A percentile compares a stretch with the other conserved stretches of the same genome.
Evolutionary conservation across 208 protist genomes (phyloP).

Genomic region (Phytomonas francai): DNA sequence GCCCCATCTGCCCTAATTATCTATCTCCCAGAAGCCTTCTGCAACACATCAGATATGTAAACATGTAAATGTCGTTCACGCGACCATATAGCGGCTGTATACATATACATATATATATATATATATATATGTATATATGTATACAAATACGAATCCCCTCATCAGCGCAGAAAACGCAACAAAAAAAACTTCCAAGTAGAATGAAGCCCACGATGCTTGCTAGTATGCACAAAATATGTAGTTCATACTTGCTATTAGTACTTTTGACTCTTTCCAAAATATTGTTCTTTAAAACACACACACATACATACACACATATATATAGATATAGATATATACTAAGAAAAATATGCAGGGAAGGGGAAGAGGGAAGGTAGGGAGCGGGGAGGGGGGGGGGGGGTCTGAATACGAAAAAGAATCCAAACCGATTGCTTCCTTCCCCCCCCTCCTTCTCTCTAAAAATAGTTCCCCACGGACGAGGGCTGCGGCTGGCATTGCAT

Average conservation of each 20-base stretch:
- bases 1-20: no score
- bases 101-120: not conserved
- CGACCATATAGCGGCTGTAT: not conserved
- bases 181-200: slow-evolving; percentile 9
- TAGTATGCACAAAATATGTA: not conserved
- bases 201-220: not conserved
- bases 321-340: no score
- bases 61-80: no score
- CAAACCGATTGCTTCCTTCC: not conserved
- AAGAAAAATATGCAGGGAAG: no score
- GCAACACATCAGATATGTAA: no score
- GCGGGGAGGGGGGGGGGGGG: slow-evolving; percentile 7
- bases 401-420: slow-evolving; percentile 7
- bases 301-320: not conserved
- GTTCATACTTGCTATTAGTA: not conserved
- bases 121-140: slow-evolving; percentile 4
- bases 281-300: slow-evolving; percentile 6
- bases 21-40: no score
- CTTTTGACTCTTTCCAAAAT: not conserved
- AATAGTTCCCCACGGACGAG: slow-evolving; percentile 15
- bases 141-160: slow-evolving; percentile 5
- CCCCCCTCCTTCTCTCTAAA: slow-evolving; percentile 9
- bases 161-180: not conserved
- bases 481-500: no score
- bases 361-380: not conserved